Evolutionary conservation across 805 yeast species (phyloP).

Genomic region (Ogataea neopini): DNA sequence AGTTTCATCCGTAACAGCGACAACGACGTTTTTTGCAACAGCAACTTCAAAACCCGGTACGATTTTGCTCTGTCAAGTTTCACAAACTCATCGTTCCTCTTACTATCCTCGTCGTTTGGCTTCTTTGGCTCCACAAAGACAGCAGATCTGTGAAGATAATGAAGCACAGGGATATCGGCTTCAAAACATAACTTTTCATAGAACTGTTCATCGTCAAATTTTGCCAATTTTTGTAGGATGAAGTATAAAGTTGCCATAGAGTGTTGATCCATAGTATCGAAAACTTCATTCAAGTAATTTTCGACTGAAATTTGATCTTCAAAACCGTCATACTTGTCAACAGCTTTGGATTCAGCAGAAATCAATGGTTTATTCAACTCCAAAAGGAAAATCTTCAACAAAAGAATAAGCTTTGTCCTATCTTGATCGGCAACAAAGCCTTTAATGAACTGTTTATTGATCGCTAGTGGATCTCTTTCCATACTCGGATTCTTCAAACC

Average conservation of each 20-base stretch:
- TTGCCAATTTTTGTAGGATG: constrained; percentile 6
- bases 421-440: constrained; percentile 2
- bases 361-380: constrained; percentile 16
- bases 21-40: constrained; percentile 1
- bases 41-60: constrained; percentile 5
- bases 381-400: constrained; percentile 16
- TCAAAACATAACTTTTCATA: constrained; percentile 7
- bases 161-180: constrained; percentile 17
- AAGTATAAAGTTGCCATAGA: constrained; percentile 14
- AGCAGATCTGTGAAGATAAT: constrained; percentile 15
- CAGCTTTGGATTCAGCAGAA: constrained; percentile 16
- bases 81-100: constrained; percentile 13
- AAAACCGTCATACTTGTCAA: constrained; percentile 9
- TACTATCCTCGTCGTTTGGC: not conserved
- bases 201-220: constrained; percentile 8
- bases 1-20: not conserved
- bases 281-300: constrained; percentile 6
- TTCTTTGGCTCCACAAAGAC: constrained; percentile 7
- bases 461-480: not conserved
- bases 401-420: constrained; percentile 13
- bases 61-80: constrained; percentile 12
- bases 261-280: constrained; percentile 16
- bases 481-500: not conserved
- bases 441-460: constrained; percentile 4
- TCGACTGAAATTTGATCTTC: not conserved